Evolutionary conservation across 345 rosid genomes (phyloP), one percentile per base, ranked within the genome.

Genomic region (Crucihimalaya himalaica): DNA sequence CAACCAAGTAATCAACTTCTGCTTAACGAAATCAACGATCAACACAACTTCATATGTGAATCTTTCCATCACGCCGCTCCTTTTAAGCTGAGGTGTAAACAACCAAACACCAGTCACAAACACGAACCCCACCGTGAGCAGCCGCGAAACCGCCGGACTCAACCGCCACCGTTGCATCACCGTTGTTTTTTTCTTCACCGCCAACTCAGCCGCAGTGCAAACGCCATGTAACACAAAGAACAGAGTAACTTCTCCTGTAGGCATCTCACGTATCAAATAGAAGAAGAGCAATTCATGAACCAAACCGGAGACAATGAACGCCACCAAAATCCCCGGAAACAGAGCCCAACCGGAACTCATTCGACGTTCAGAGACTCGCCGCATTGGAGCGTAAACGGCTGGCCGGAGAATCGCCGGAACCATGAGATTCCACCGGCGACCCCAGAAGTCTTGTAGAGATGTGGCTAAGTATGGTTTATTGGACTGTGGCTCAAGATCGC

Each of bases 381-480:
- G 57, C 4, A 83, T 23, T 1, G 87, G 87, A 1, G 34, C 6
- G 73, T 86, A 81, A 2, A 84, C 83, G 7, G 85, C 65, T n/a
- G 80, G 80, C 5, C 85, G 79, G 47, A 84, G 82, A 18, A 82
- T 74, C 5, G 64, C 74, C 0, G 86, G 63, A 6, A 81, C 83
- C 81, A 81, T 82, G 53, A 86, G 85, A 48, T 84, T 88, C 88
- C 89, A 86, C 40, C 88, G 75, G 3, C 74, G 39, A 3, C 93
- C 83, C 93, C 88, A 84, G 27, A 86, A 84, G 53, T 86, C 87
- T 73, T 88, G 87, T 0, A 88, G 53, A 4, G 92, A 88, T 10
- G 87, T 84, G 32, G 88, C 66, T 15, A 79, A 39, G 48, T 80
- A 86, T 1, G 87, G 89, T 14, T 84, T 72, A 27, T 81, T 48